Percentiles rank a stretch among this genome's conserved stretches.
phyloP scores from a whole-genome alignment of 495 filamentous ascomycete genomes.

The Penicillium paxilli region DNA sequence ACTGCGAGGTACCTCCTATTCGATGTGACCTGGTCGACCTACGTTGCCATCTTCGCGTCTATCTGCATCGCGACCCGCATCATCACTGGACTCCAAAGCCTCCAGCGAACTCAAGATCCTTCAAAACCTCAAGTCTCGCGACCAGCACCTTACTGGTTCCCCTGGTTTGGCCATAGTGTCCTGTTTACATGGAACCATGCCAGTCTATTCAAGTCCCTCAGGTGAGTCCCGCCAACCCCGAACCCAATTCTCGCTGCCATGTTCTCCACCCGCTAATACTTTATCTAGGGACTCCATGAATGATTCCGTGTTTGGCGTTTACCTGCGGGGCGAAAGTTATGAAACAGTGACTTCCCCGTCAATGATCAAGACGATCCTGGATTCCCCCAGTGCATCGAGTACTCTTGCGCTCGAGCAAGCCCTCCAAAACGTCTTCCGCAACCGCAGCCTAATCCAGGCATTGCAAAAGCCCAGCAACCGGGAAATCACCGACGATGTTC shows the following conservation, averaged over 20 bases:
- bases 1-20: constrained; percentile 8
- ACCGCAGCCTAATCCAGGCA: constrained; percentile 31
- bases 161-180: constrained; percentile 54
- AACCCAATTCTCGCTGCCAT: background rate
- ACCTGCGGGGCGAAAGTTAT: constrained; percentile 48
- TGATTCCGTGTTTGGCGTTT: constrained; percentile 53
- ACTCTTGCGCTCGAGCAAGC: constrained; percentile 38
- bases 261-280: constrained; percentile 14
- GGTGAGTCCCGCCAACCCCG: background rate
- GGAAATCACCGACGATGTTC: constrained; percentile 35
- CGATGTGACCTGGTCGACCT: constrained; percentile 23
- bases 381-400: constrained; percentile 32
- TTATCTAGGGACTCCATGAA: constrained; percentile 34
- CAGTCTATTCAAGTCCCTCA: constrained; percentile 33
- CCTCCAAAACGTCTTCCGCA: constrained; percentile 53
- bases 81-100: constrained; percentile 36
- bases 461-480: constrained; percentile 32
- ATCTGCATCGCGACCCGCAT: constrained; percentile 43
- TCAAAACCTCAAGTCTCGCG: constrained; percentile 33
- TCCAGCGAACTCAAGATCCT: constrained; percentile 11
- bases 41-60: constrained; percentile 25
- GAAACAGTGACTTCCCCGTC: constrained; percentile 52
- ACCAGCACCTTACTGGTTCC: constrained; percentile 59
- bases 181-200: constrained; percentile 47
- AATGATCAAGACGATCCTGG: constrained; percentile 46